Base-by-base conservation (phyloP, 306 rosid genomes). In the Bauhinia variegata region DNA sequence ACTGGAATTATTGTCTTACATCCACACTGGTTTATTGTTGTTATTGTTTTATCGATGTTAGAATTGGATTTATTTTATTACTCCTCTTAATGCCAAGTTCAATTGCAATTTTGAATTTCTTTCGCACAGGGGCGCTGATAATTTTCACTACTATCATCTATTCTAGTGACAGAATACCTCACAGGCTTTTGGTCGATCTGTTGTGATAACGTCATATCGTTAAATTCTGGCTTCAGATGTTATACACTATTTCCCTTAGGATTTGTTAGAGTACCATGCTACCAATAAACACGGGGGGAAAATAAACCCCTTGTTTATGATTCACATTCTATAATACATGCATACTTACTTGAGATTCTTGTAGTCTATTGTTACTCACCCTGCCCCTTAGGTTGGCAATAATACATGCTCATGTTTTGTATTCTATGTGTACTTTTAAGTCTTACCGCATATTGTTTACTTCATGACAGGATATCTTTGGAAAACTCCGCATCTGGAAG, bases 401-500 rank as follows among this genome's bases (percentile, higher is more conserved):
- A 63, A 1, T 34, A 16, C 30, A 2, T 16, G 63, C 13, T 53
- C 72, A 28, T 47, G 7, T 62, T 44, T 11, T 56, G 67, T 71
- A 43, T 43, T 50, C 43, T 28, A 8, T 50, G 46, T 60, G 4
- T 48, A 34, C 33, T 67, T 7, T 15, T 50, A 50, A 23, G 28
- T 23, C 60, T 67, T 54, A 70, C 44, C 33, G 8, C 1, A 6
- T 36, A 2, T 3, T 75, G 52, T 66, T 63, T 14, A 48, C 55
- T 38, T 59, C 67, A 6, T 83, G 80, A 59, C 92, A 90, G 99
- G 99, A 95, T 67, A 83, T 90, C 34, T 88, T 86, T 77, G 99
- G 88, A 67, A 88, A 82, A 80, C 50, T 82, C 80, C 91, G 82
- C 60, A n/a, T 86, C 42, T 86, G 95, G 96, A 95, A 90, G 84